Conservation (phyloP, 1,284 basidiomycete species). For the Mycosarcoma mackinlayi region DNA sequence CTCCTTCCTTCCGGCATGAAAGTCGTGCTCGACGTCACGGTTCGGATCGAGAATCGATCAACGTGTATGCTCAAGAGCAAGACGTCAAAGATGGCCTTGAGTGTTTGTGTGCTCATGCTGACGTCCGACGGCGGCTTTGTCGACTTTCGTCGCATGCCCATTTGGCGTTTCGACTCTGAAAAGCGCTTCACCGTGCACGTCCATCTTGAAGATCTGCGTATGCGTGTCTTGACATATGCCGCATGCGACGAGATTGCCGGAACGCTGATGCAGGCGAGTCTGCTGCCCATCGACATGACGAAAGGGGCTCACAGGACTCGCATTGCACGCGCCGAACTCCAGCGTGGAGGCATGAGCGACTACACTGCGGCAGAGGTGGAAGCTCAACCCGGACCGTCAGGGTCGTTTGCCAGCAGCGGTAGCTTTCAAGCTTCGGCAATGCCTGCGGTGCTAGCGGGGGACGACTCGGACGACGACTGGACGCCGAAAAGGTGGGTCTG, state of each 20-base stretch:
- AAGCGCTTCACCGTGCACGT: slow-evolving; percentile 54
- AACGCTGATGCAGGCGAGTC: slow-evolving; percentile 29
- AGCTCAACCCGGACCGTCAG: background rate
- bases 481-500: slow-evolving; percentile 28
- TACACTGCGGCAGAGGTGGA: background rate
- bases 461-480: slow-evolving; percentile 22
- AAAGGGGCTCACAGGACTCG: slow-evolving; percentile 24
- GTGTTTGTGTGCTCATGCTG: slow-evolving; percentile 34
- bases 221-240: slow-evolving; percentile 52
- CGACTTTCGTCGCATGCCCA: slow-evolving; percentile 53
- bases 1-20: slow-evolving; percentile 9
- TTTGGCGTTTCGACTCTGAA: slow-evolving; percentile 33
- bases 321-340: slow-evolving; percentile 18
- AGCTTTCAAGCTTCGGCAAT: background rate
- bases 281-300: slow-evolving; percentile 40
- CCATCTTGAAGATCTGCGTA: slow-evolving; percentile 57
- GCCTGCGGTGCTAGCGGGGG: background rate
- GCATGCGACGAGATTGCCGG: slow-evolving; percentile 52
- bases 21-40: slow-evolving; percentile 25
- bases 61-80: slow-evolving; percentile 44
- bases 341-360: slow-evolving; percentile 7
- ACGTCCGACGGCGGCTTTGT: slow-evolving; percentile 33
- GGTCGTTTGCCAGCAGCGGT: background rate
- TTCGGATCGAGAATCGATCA: slow-evolving; percentile 35
- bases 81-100: slow-evolving; percentile 40